Evolutionary conservation across 202 grass and related monocot species (phyloP).

Genomic region (Miscanthus sacchariflorus): DNA sequence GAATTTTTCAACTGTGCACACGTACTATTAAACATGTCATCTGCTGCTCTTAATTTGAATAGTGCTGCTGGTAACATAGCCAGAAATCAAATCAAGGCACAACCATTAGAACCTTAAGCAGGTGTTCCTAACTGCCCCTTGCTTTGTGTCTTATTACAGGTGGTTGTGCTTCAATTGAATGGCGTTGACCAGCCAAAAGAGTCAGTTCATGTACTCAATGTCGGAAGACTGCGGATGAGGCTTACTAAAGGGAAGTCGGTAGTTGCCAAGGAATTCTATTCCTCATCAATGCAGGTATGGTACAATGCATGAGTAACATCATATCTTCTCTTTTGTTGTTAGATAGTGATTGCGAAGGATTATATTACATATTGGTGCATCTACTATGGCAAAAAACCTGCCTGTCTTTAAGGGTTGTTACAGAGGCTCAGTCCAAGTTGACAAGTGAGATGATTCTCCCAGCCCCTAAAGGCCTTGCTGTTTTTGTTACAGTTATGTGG

Average conservation of each 20-base stretch:
- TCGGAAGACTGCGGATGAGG: constrained; percentile 79
- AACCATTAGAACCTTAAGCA: background rate
- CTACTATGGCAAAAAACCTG: constrained; percentile 15
- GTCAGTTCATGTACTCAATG: constrained; percentile 71
- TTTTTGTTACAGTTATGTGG: constrained; percentile 71
- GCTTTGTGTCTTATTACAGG: constrained; percentile 51
- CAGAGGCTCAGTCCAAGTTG: background rate
- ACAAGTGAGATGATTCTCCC: background rate
- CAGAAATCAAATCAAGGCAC: background rate
- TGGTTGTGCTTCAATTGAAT: constrained; percentile 76
- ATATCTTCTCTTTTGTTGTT: constrained; percentile 29
- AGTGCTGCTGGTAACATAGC: background rate
- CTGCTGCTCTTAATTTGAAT: background rate
- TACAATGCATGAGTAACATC: background rate
- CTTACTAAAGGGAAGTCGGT: constrained; percentile 74
- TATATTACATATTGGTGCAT: constrained; percentile 23
- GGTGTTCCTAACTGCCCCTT: constrained; percentile 9
- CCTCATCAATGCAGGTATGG: constrained; percentile 77
- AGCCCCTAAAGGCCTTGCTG: constrained; percentile 1
- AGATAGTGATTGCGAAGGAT: background rate
- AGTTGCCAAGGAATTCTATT: constrained; percentile 89
- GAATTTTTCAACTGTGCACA: background rate
- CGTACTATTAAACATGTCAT: background rate
- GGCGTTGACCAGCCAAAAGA: constrained; percentile 68
- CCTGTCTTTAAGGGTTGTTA: background rate